Percentiles rank a stretch among this genome's conserved stretches.
phyloP scores from a whole-genome alignment of 306 rosid genomes.

The Rosa persica region DNA sequence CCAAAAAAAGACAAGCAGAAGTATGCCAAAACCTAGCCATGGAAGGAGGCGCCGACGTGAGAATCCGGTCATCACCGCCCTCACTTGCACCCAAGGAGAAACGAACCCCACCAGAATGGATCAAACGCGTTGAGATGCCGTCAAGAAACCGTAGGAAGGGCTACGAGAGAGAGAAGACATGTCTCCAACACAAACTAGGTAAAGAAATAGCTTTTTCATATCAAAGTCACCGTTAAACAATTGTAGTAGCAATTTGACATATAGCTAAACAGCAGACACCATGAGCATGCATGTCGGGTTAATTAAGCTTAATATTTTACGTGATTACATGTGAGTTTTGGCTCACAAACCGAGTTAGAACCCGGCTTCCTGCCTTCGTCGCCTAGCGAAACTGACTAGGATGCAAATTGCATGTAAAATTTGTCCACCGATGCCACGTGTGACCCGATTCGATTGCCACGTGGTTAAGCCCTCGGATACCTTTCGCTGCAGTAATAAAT shows the following conservation, averaged over 20 bases:
- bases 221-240: neutral
- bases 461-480: slow-evolving; percentile 61
- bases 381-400: slow-evolving; percentile 8
- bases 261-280: neutral
- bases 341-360: slow-evolving; percentile 18
- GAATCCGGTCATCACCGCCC: too few species aligned
- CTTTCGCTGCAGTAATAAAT: neutral
- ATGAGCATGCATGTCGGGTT: neutral
- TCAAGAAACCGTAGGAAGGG: neutral
- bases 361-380: slow-evolving; percentile 10
- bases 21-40: too few species aligned
- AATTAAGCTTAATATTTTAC: neutral
- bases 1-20: too few species aligned
- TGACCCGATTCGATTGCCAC: neutral
- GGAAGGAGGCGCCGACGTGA: too few species aligned
- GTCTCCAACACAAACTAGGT: neutral
- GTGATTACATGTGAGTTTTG: neutral
- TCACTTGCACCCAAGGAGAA: too few species aligned
- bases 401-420: too few species aligned
- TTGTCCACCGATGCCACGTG: slow-evolving; percentile 30
- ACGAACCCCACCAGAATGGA: too few species aligned
- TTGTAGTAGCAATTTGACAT: neutral
- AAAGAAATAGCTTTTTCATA: neutral
- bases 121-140: neutral
- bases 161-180: neutral